A percentile compares a stretch with the other conserved stretches of the same genome.
These are phyloP conservation scores for Ochetophila trinervis DNA, from an alignment of 306 rosid genomes.

Conservation along the genomic window DNA sequence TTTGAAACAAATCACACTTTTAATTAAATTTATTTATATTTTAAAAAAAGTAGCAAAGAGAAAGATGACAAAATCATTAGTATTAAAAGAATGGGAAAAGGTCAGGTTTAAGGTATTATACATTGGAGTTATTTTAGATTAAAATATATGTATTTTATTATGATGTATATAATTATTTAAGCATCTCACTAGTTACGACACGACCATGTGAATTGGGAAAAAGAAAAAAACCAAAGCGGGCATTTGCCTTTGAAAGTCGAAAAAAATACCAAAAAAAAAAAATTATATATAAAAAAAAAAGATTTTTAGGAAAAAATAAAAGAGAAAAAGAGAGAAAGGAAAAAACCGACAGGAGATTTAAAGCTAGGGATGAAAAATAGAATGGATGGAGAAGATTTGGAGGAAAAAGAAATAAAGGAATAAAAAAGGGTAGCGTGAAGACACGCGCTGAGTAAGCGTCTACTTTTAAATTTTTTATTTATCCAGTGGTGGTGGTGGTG, in stretches of 20 bases:
- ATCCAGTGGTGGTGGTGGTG: neutral
- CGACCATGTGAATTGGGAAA: constrained; percentile 22
- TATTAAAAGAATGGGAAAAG: too few species aligned
- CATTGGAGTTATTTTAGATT: neutral
- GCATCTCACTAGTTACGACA: constrained; percentile 9
- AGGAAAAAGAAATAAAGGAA: neutral
- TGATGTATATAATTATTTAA: neutral
- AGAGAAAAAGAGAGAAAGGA: neutral
- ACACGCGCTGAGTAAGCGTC: constrained; percentile 35
- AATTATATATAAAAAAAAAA: neutral
- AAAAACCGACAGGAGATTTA: neutral
- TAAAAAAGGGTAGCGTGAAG: constrained; percentile 27
- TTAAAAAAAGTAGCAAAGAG: too few species aligned
- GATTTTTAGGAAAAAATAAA: neutral
- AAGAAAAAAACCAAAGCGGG: constrained; percentile 1
- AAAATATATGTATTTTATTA: neutral
- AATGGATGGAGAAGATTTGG: neutral
- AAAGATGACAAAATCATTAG: too few species aligned
- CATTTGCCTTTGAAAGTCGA: constrained; percentile 18
- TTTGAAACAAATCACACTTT: too few species aligned
- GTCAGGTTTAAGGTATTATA: constrained; percentile 2
- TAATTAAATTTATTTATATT: too few species aligned
- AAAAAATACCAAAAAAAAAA: neutral
- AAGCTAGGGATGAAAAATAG: neutral
- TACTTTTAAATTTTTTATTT: constrained; percentile 8